Base-by-base conservation (phyloP, 2,329 filamentous ascomycete species). In the Trichoderma gracile region DNA sequence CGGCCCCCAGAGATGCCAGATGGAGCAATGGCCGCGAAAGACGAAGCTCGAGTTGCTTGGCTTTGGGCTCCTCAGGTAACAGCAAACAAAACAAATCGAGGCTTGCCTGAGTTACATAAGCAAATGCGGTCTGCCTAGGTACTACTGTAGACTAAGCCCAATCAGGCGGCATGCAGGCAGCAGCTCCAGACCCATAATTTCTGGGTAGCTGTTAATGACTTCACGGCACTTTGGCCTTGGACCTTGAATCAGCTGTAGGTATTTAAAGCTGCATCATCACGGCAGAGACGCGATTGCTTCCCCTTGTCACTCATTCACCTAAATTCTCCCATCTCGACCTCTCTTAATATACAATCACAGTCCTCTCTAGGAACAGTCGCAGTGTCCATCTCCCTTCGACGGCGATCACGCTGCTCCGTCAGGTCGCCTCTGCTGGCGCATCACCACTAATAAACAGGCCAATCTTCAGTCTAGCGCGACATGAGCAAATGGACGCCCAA, bases 401-500 rank as follows among this genome's bases (percentile, higher is more conserved):
- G 10, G 17, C 27, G 9, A n/a, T 19, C n/a, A 19, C 49, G 17
- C 27, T 33, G 19, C 15, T 19, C 14, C 23, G 17, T 30, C 40
- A 42, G 8, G 3, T 0, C 17, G 19, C 17, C 9, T 38, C 10
- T 14, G 5, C 33, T 14, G 33, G 33, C 12, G 12, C 33, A 38
- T 38, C 49, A 23, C n/a, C 27, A 19, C 10, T 8, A 23, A 38
- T 23, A 23, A 23, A 19, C 2, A 14, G 9, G 23, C 15, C 40
- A 30, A 27, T 33, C 23, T 17, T 17, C 27, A 23, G 19, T 10
- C 7, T n/a, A 9, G 38, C 59, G 50, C 58, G 57, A 42, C 43
- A 68, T 69, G 40, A 67, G 55, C 54, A 59, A 56, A 40, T 56
- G 58, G 45, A 58, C 27, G n/a, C 53, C 23, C 21, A 42, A 33